Percentiles rank a stretch among this genome's conserved stretches.
These are phyloP conservation scores for Eremothecium coryli DNA, from an alignment of 1,139 yeast genomes.

Conservation along the genomic window DNA sequence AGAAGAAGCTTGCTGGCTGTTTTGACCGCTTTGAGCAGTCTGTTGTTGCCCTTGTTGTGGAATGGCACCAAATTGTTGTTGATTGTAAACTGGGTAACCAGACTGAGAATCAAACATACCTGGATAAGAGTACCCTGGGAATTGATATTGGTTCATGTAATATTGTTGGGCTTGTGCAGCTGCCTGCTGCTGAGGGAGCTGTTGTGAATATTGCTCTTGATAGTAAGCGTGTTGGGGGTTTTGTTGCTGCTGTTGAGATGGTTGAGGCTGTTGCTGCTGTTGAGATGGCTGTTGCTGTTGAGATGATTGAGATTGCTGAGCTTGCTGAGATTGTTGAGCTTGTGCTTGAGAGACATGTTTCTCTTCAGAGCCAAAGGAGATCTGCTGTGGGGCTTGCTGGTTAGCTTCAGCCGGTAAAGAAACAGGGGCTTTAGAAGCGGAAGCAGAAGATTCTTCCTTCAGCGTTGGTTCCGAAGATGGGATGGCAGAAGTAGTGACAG, in stretches of 20 bases:
- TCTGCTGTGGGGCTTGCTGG: slow-evolving; percentile 6
- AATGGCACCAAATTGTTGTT: slow-evolving; percentile 16
- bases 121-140: slow-evolving; percentile 33
- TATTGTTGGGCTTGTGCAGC: slow-evolving; percentile 27
- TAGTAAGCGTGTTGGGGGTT: slow-evolving; percentile 14
- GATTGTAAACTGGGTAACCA: slow-evolving; percentile 24
- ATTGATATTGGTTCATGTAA: slow-evolving; percentile 29
- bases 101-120: slow-evolving; percentile 28
- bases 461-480: not conserved
- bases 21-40: slow-evolving; percentile 4
- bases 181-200: slow-evolving; percentile 19
- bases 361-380: slow-evolving; percentile 10
- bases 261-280: slow-evolving; percentile 9
- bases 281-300: slow-evolving; percentile 1
- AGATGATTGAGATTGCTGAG: slow-evolving; percentile 14
- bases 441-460: not conserved
- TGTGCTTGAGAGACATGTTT: slow-evolving; percentile 18
- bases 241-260: slow-evolving; percentile 11
- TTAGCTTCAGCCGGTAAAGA: slow-evolving; percentile 5
- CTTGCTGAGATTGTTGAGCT: slow-evolving; percentile 12
- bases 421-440: slow-evolving; percentile 2
- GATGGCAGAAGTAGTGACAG: slow-evolving; percentile 2
- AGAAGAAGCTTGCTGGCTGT: slow-evolving; percentile 6
- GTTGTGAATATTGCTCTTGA: slow-evolving; percentile 16
- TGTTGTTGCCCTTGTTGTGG: slow-evolving; percentile 12